These are phyloP conservation scores for Candida odintsovae DNA, from an alignment of 805 yeast genomes.

Conservation along the genomic window DNA sequence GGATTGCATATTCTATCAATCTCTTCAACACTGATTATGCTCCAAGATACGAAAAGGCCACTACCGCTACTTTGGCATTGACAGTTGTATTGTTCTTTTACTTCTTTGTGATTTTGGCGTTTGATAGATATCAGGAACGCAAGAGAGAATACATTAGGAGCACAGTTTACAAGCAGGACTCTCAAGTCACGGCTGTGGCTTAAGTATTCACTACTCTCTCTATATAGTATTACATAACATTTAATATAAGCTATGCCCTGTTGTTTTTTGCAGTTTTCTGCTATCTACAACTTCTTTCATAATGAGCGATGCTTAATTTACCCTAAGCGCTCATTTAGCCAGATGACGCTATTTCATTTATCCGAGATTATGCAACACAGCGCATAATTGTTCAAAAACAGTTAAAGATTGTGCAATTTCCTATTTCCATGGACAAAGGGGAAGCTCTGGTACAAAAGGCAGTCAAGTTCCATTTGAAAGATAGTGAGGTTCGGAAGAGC, in stretches of 20 bases:
- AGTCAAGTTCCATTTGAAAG: no score
- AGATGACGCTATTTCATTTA: neutral
- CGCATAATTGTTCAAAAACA: neutral
- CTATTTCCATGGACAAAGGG: neutral
- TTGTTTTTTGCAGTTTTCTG: no score
- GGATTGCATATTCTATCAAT: conserved; percentile 13
- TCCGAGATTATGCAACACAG: neutral
- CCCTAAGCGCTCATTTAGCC: neutral
- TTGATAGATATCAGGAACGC: conserved; percentile 18
- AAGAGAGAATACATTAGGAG: conserved; percentile 11
- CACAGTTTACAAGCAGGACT: neutral
- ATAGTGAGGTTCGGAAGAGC: no score
- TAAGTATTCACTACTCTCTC: neutral
- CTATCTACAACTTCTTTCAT: no score
- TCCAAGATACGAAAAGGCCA: conserved; percentile 14
- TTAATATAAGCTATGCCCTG: no score
- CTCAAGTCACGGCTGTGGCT: neutral
- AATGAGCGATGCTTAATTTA: no score
- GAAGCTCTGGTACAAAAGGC: neutral
- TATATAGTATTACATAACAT: no score
- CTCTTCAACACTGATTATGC: conserved; percentile 17
- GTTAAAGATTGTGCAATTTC: neutral
- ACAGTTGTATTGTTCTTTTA: conserved; percentile 9
- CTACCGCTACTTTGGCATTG: conserved; percentile 10
- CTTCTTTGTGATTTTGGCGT: conserved; percentile 13